A percentile compares a stretch with the other conserved stretches of the same genome.
Evolutionary conservation across 371 early-diverging fungal genomes (phyloP).

Genomic region (Amoeboradix gromovi): DNA sequence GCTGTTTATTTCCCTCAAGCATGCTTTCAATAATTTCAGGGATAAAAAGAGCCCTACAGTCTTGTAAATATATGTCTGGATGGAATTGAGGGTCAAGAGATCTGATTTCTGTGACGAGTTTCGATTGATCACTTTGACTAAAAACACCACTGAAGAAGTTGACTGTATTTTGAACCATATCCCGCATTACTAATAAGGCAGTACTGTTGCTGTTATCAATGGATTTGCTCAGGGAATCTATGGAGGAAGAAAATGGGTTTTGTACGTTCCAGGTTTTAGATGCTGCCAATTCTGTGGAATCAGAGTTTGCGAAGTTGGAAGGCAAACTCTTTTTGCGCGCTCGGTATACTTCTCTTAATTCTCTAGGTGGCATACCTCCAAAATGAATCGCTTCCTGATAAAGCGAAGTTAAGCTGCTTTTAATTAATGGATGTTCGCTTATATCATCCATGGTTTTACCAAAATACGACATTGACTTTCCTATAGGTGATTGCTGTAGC

Average conservation of each 20-base stretch:
- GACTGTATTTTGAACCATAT: not conserved
- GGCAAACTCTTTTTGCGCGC: not conserved
- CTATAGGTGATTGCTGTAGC: not conserved
- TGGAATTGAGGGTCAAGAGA: not conserved
- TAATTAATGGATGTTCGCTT: not conserved
- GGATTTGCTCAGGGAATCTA: not conserved
- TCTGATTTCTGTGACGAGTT: not conserved
- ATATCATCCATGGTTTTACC: not conserved
- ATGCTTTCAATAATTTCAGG: not conserved
- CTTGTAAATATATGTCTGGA: not conserved
- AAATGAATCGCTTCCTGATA: not conserved
- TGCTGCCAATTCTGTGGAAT: not conserved
- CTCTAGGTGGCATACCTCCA: not conserved
- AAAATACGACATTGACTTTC: not conserved
- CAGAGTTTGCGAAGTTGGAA: not conserved
- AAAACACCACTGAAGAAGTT: not conserved
- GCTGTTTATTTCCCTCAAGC: not conserved
- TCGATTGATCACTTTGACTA: not conserved
- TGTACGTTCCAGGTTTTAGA: not conserved
- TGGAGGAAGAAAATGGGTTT: not conserved
- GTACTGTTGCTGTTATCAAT: not conserved
- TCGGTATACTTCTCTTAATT: not conserved
- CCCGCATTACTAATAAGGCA: not conserved
- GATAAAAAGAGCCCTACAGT: not conserved
- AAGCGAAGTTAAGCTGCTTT: not conserved